Base-by-base conservation (phyloP, 2,329 filamentous ascomycete genomes). In the Paracoccidioides brasiliensis region DNA sequence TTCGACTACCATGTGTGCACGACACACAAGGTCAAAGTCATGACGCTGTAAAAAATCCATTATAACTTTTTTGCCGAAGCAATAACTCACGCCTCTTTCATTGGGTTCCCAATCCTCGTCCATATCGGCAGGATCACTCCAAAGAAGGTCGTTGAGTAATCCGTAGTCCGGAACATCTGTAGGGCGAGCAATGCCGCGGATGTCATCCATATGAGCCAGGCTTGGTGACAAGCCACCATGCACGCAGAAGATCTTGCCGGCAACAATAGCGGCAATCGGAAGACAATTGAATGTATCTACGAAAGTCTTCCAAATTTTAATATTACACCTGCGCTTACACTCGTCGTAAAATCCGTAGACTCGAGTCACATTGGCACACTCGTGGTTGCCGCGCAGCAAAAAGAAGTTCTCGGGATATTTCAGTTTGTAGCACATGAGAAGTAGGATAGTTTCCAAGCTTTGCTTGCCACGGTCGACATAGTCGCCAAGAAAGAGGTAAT, bases 351-450 rank as follows among this genome's bases (percentile, higher is more conserved):
- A 97, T 2, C 91, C 91, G 70, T 96, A 96, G 40, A 97, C 89
- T 57, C 91, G 82, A 12, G 90, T 97, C 54, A 97, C 90, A 62
- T 95, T 95, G 64, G 91, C 91, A 72, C 91, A 96, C 71, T 97
- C 91, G 72, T 97, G 91, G 67, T 97, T 97, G 55, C 91, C 91
- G 56, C 91, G 84, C 28, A 97, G 77, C 50, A 97, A 76, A 74
- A 97, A 97, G 72, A 97, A 97, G 75, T 97, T 97, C 73, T 96
- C 89, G 7, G 91, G 91, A 65, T 88, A 96, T 69, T 95, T 95
- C 69, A 97, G 81, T 77, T 97, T 97, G 77, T 96, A 97, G 77
- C 90, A 95, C 59, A 97, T 78, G 44, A 97, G 77, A 45, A 97
- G 80, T 4, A 95, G 78, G 60, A 97, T 97, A 0, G 91, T 97